phyloP scores from a whole-genome alignment of 441 rosid genomes.

The Rhodomyrtus psidioides region DNA sequence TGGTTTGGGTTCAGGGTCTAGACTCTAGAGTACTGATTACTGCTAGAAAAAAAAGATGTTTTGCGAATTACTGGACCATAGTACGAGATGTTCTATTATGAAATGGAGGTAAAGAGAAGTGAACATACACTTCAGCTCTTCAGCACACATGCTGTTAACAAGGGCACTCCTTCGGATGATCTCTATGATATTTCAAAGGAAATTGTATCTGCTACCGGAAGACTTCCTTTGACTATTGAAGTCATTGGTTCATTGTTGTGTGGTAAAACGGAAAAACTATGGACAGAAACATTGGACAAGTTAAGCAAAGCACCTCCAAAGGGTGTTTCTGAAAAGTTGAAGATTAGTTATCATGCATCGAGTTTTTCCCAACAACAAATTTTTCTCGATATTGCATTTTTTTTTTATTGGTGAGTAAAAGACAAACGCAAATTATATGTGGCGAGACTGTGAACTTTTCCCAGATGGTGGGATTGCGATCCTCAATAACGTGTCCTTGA shows the following conservation, averaged over 20 bases:
- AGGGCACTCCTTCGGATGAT: rapidly evolving
- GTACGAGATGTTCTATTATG: rapidly evolving
- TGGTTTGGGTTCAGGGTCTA: neutral
- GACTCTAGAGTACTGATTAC: neutral
- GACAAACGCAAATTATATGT: neutral
- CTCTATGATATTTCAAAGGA: rapidly evolving
- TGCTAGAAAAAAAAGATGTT: rapidly evolving
- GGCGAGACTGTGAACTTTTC: neutral
- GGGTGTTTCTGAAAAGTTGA: rapidly evolving
- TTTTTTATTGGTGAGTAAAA: neutral
- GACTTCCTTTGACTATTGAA: neutral
- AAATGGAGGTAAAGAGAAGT: neutral
- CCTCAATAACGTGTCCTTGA: neutral
- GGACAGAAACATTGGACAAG: neutral
- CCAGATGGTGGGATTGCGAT: neutral
- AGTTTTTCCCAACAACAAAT: rapidly evolving
- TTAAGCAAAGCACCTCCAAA: rapidly evolving
- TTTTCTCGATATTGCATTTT: neutral
- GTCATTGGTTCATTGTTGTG: rapidly evolving
- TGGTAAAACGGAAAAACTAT: rapidly evolving
- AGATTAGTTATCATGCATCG: neutral
- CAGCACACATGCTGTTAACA: rapidly evolving
- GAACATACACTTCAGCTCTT: neutral
- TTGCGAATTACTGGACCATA: rapidly evolving
- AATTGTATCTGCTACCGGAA: rapidly evolving